phyloP scores from a whole-genome alignment of 805 yeast genomes.

The Teunomyces gatunensis region DNA sequence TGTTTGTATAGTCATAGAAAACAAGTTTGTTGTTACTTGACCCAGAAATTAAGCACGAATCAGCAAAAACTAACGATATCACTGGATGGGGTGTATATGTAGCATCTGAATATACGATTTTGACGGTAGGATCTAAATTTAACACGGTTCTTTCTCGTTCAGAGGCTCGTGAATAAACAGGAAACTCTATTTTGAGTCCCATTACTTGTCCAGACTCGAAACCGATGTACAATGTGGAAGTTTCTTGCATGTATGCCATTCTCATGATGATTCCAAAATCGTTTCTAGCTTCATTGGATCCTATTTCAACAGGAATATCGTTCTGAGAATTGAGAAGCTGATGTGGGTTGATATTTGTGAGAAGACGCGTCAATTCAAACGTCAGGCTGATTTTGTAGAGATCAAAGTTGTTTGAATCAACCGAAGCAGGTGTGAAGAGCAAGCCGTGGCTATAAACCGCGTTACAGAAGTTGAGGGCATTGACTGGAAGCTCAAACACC shows the following conservation, averaged over 20 bases:
- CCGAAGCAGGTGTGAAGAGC: constrained; percentile 60
- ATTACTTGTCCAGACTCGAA: constrained; percentile 68
- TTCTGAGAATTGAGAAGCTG: constrained; percentile 29
- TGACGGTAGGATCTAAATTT: constrained; percentile 22
- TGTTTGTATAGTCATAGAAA: constrained; percentile 18
- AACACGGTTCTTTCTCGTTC: constrained; percentile 14
- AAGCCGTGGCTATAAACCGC: constrained; percentile 41
- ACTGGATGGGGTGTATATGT: constrained; percentile 57
- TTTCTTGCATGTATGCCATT: constrained; percentile 35
- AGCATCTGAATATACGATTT: constrained; percentile 20
- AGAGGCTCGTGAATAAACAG: not conserved
- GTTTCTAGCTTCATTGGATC: constrained; percentile 22
- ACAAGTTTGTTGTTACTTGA: constrained; percentile 47
- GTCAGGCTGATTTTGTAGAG: constrained; percentile 41
- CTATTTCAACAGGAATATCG: constrained; percentile 14
- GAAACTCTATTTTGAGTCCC: constrained; percentile 21
- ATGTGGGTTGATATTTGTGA: constrained; percentile 16
- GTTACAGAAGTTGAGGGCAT: constrained; percentile 69
- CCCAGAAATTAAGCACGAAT: constrained; percentile 36
- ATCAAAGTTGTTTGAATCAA: constrained; percentile 63
- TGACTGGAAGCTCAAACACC: constrained; percentile 59
- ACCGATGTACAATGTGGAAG: constrained; percentile 47
- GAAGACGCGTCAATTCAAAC: constrained; percentile 4
- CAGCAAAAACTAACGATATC: constrained; percentile 36
- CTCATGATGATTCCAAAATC: constrained; percentile 69